A percentile compares a stretch with the other conserved stretches of the same genome.
Conservation (phyloP, 768 basidiomycete genomes). For the Suillus alpinus region DNA sequence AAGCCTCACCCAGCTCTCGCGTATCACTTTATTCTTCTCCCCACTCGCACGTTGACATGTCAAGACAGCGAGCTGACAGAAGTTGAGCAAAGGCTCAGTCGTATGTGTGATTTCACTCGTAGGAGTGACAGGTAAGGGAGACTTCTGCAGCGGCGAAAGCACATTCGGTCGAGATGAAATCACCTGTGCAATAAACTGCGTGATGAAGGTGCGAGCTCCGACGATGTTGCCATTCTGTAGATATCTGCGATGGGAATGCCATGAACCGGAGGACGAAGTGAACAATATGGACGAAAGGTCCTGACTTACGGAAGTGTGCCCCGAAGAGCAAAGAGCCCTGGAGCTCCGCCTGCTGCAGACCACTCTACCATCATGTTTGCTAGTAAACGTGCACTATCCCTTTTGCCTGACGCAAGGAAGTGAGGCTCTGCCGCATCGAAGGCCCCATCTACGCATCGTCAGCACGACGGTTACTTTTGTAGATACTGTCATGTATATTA, state of each 20-base stretch:
- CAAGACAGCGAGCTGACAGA: constrained; percentile 83
- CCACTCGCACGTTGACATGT: constrained; percentile 88
- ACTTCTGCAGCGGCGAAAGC: constrained; percentile 37
- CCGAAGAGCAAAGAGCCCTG: constrained; percentile 79
- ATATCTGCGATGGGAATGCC: constrained; percentile 44
- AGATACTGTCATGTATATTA: constrained; percentile 18
- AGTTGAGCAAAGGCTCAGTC: constrained; percentile 76
- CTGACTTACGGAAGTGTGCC: constrained; percentile 73
- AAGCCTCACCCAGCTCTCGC: constrained; percentile 82
- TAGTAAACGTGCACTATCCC: constrained; percentile 83
- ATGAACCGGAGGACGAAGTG: constrained; percentile 8
- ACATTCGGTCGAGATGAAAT: constrained; percentile 44
- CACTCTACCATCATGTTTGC: constrained; percentile 88
- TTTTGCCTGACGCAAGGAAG: constrained; percentile 80
- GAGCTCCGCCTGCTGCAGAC: constrained; percentile 48
- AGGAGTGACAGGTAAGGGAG: constrained; percentile 43
- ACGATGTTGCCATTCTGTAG: constrained; percentile 85
- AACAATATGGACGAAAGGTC: background rate
- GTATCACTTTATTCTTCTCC: constrained; percentile 69
- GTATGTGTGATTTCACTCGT: constrained; percentile 72
- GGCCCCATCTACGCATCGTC: constrained; percentile 53
- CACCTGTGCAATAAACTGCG: constrained; percentile 68
- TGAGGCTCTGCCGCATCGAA: constrained; percentile 79
- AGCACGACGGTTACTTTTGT: background rate
- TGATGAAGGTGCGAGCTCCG: constrained; percentile 91